Conservation (phyloP, 768 basidiomycete genomes). For the Leccinum imitatum region DNA sequence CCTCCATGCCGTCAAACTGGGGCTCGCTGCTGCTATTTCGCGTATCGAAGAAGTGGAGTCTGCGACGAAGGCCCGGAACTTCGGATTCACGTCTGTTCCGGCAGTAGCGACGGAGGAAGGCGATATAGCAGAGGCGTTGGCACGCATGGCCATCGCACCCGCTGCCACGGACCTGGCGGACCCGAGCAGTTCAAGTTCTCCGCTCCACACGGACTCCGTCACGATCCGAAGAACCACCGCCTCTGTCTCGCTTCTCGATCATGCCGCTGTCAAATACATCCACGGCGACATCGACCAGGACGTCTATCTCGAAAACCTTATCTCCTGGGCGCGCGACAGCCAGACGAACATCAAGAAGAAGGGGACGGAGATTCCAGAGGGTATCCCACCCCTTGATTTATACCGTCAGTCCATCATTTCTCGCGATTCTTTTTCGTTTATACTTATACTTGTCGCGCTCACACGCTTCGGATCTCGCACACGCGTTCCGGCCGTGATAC, state of each 20-base stretch:
- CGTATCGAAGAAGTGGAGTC: constrained; percentile 51
- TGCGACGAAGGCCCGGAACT: not conserved
- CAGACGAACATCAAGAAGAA: constrained; percentile 57
- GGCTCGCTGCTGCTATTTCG: constrained; percentile 77
- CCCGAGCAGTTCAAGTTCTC: constrained; percentile 9
- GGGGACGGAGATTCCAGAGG: constrained; percentile 73
- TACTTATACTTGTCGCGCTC: not conserved
- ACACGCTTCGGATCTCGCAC: not conserved
- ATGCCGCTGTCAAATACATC: constrained; percentile 69
- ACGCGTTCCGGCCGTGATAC: not conserved
- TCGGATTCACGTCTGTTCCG: not conserved
- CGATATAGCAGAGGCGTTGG: constrained; percentile 48
- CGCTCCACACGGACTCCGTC: constrained; percentile 32
- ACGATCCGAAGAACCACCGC: constrained; percentile 54
- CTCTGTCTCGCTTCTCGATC: constrained; percentile 51
- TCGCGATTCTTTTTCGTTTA: not conserved
- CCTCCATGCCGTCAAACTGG: constrained; percentile 78
- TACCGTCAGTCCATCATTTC: constrained; percentile 55
- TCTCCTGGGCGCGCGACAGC: constrained; percentile 59
- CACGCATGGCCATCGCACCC: constrained; percentile 39
- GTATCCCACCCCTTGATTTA: constrained; percentile 73
- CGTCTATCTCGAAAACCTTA: constrained; percentile 63
- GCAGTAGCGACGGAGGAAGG: constrained; percentile 39
- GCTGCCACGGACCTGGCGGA: not conserved
- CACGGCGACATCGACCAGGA: constrained; percentile 71